Evolutionary conservation across 169 alveolate genomes (phyloP).

Genomic region (Eimeria brunetti): DNA sequence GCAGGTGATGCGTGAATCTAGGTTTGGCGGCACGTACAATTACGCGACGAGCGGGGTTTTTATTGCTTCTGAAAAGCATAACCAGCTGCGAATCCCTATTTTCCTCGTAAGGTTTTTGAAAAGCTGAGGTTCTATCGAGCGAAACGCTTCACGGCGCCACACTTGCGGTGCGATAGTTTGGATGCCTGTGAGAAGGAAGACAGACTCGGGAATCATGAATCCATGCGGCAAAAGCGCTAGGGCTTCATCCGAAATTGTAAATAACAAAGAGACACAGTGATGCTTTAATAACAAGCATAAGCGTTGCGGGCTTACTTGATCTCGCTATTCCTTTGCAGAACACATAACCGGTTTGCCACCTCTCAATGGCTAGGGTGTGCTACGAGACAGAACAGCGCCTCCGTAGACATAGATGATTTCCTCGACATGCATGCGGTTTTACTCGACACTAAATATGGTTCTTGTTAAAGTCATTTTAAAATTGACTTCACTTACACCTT

Average conservation of each 20-base stretch:
- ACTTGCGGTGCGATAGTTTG: not conserved
- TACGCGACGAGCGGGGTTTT: not conserved
- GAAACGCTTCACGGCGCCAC: too few relatives aligned
- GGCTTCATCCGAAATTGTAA: not conserved
- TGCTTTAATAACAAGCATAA: not conserved
- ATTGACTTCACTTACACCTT: not conserved
- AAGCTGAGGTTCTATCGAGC: not conserved
- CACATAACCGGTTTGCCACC: not conserved
- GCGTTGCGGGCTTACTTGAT: not conserved
- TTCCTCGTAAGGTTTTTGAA: not conserved
- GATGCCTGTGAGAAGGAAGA: not conserved
- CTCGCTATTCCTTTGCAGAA: not conserved
- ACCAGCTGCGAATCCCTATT: not conserved
- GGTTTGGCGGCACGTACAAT: not conserved
- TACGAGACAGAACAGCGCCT: not conserved
- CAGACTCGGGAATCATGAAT: not conserved
- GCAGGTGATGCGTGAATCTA: not conserved
- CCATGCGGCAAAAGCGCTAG: too few relatives aligned
- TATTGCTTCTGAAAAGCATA: not conserved
- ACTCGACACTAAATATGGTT: not conserved
- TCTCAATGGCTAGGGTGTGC: slow-evolving; percentile 22
- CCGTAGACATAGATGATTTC: too few relatives aligned
- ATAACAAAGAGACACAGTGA: not conserved
- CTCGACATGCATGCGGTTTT: not conserved
- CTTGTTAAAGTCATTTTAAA: not conserved